phyloP scores from a whole-genome alignment of 1,284 basidiomycete genomes.

The Malassezia equina region DNA sequence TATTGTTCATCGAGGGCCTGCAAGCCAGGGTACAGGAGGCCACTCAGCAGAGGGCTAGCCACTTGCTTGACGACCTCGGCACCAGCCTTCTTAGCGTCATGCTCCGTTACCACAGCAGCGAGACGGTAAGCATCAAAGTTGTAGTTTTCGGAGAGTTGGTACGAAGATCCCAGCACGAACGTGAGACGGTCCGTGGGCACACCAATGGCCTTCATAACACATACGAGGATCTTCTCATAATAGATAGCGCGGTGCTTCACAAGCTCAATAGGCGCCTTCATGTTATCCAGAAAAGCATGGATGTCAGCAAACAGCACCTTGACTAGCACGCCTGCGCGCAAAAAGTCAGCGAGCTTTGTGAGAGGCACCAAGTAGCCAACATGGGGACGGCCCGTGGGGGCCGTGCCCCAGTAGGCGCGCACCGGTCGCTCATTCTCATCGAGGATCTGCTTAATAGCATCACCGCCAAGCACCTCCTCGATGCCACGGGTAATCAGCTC shows the following conservation, averaged over 20 bases:
- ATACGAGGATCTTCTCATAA: slow-evolving; percentile 71
- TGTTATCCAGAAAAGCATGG: slow-evolving; percentile 94
- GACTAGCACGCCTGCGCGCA: slow-evolving; percentile 82
- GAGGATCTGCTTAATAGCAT: slow-evolving; percentile 70
- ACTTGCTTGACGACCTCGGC: slow-evolving; percentile 99
- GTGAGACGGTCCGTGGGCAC: slow-evolving; percentile 64
- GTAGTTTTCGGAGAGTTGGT: slow-evolving; percentile 85
- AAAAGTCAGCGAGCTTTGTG: slow-evolving; percentile 91
- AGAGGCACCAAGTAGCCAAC: slow-evolving; percentile 94
- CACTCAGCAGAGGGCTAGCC: slow-evolving; percentile 77
- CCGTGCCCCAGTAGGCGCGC: slow-evolving; percentile 59
- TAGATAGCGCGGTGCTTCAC: slow-evolving; percentile 80
- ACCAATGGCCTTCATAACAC: slow-evolving; percentile 77
- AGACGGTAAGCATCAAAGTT: slow-evolving; percentile 89
- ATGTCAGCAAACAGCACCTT: slow-evolving; percentile 85
- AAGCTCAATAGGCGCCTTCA: slow-evolving; percentile 92
- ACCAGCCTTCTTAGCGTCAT: slow-evolving; percentile 97
- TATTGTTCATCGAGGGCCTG: slow-evolving; percentile 97
- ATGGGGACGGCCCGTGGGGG: slow-evolving; percentile 83
- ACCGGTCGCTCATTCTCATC: slow-evolving; percentile 53
- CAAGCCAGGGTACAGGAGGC: slow-evolving; percentile 86
- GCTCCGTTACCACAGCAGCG: slow-evolving; percentile 78
- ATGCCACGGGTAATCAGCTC: slow-evolving; percentile 75
- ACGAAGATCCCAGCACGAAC: slow-evolving; percentile 80
- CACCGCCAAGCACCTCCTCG: slow-evolving; percentile 77